Evolutionary conservation across 441 rosid species (phyloP).

Genomic region (Pelargonium citronellum): DNA sequence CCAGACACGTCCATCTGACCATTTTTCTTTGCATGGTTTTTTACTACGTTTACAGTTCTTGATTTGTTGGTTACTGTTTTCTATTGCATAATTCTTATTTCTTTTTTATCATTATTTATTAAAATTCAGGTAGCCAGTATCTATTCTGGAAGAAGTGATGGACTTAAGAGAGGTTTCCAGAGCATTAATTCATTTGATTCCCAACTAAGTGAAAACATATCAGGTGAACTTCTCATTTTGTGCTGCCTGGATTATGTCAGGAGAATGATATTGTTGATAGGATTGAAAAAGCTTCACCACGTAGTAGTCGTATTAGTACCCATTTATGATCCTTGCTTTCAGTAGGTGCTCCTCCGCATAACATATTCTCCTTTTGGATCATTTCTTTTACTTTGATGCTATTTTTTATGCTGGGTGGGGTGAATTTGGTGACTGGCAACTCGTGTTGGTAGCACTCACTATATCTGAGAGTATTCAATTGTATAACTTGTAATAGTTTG

Average conservation of each 20-base stretch:
- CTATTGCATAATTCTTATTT: background rate
- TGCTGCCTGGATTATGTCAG: background rate
- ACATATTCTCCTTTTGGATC: background rate
- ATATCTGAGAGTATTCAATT: background rate
- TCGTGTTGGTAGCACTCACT: background rate
- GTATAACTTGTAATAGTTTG: background rate
- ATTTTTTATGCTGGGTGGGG: background rate
- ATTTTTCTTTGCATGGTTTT: constrained; percentile 1
- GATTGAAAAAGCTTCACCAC: constrained; percentile 12
- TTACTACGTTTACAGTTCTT: constrained; percentile 1
- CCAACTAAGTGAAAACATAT: constrained; percentile 46
- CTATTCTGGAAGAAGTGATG: constrained; percentile 37
- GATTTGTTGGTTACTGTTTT: constrained; percentile 13
- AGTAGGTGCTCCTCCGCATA: background rate
- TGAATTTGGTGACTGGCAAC: background rate
- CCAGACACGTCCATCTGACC: background rate
- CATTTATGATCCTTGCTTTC: background rate
- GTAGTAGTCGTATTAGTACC: background rate
- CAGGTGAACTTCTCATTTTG: constrained; percentile 32
- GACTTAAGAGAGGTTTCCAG: constrained; percentile 59
- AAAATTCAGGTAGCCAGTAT: constrained; percentile 36
- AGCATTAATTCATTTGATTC: constrained; percentile 50
- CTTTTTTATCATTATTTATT: background rate
- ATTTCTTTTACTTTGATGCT: background rate
- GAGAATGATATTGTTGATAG: background rate